Conservation (phyloP, 1,139 yeast species). For the Trichomonascaceae sp. region DNA sequence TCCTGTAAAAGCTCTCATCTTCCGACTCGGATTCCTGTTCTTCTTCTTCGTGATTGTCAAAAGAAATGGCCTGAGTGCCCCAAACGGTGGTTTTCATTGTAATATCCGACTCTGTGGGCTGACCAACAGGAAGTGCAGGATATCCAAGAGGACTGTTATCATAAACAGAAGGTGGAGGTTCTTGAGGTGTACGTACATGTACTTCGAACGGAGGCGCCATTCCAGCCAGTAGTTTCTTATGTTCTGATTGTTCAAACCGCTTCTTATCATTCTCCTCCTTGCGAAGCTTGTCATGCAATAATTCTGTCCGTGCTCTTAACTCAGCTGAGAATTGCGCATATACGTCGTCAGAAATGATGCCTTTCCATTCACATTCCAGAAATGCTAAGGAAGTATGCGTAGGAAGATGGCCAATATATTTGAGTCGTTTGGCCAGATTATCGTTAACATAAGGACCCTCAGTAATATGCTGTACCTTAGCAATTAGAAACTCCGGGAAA, state of each 20-base stretch:
- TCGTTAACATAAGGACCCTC: slow-evolving; percentile 53
- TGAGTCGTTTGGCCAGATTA: slow-evolving; percentile 54
- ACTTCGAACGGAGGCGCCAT: slow-evolving; percentile 11
- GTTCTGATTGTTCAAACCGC: slow-evolving; percentile 58
- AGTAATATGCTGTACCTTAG: slow-evolving; percentile 62
- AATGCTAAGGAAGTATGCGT: slow-evolving; percentile 78
- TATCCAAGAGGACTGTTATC: slow-evolving; percentile 10
- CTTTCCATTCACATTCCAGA: slow-evolving; percentile 80
- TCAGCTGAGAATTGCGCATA: slow-evolving; percentile 55
- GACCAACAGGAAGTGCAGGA: slow-evolving; percentile 7
- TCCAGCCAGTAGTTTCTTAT: slow-evolving; percentile 26
- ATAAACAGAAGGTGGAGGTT: not conserved
- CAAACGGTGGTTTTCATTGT: slow-evolving; percentile 43
- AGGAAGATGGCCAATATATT: slow-evolving; percentile 78
- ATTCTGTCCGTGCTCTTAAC: slow-evolving; percentile 52
- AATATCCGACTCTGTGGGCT: slow-evolving; percentile 3
- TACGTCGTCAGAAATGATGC: slow-evolving; percentile 44
- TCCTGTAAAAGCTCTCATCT: slow-evolving; percentile 33
- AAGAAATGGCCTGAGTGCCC: slow-evolving; percentile 41
- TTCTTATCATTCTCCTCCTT: slow-evolving; percentile 62
- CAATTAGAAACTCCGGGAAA: slow-evolving; percentile 61
- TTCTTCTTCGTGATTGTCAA: slow-evolving; percentile 19
- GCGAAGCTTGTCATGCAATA: slow-evolving; percentile 46
- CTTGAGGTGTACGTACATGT: slow-evolving; percentile 13
- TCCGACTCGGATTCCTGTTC: slow-evolving; percentile 37